phyloP scores from a whole-genome alignment of 2,329 filamentous ascomycete species.

The Pseudogymnoascus sp. region DNA sequence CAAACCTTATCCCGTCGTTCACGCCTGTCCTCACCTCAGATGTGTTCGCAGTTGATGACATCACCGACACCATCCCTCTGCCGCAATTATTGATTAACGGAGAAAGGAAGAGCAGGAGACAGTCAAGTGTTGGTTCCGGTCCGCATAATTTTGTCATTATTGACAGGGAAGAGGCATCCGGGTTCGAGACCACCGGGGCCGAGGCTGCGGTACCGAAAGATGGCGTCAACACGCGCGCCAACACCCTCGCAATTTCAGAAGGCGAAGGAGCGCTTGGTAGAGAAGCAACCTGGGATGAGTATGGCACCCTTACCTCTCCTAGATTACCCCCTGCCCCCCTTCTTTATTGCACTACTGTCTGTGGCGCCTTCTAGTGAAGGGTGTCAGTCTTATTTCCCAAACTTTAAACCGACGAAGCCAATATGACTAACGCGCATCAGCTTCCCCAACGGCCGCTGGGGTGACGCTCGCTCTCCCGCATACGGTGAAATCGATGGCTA shows the following conservation, averaged over 20 bases:
- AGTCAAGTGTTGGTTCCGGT: constrained; percentile 64
- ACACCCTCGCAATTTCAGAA: constrained; percentile 88
- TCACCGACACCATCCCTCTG: constrained; percentile 34
- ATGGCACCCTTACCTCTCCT: neutral
- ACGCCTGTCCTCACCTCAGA: constrained; percentile 32
- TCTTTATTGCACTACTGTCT: neutral
- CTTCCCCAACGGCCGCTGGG: constrained; percentile 93
- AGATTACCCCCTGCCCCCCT: neutral
- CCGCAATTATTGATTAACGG: constrained; percentile 45
- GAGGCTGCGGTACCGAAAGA: constrained; percentile 71
- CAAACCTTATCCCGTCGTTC: constrained; percentile 64
- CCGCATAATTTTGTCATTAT: constrained; percentile 85
- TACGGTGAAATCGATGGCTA: constrained; percentile 98
- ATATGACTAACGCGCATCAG: neutral
- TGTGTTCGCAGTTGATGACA: constrained; percentile 36
- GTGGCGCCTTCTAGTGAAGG: neutral
- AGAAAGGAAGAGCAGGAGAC: constrained; percentile 19
- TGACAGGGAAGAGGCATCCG: constrained; percentile 50
- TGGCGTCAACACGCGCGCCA: constrained; percentile 68
- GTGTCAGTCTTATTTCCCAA: neutral
- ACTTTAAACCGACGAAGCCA: neutral
- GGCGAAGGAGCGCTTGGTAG: constrained; percentile 82
- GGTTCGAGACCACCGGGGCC: constrained; percentile 64
- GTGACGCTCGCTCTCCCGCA: constrained; percentile 82
- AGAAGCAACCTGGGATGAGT: constrained; percentile 95